Evolutionary conservation across 352 stramenopile genomes (phyloP), one percentile per base, ranked within the genome.

Genomic region (Phytophthora pistaciae): DNA sequence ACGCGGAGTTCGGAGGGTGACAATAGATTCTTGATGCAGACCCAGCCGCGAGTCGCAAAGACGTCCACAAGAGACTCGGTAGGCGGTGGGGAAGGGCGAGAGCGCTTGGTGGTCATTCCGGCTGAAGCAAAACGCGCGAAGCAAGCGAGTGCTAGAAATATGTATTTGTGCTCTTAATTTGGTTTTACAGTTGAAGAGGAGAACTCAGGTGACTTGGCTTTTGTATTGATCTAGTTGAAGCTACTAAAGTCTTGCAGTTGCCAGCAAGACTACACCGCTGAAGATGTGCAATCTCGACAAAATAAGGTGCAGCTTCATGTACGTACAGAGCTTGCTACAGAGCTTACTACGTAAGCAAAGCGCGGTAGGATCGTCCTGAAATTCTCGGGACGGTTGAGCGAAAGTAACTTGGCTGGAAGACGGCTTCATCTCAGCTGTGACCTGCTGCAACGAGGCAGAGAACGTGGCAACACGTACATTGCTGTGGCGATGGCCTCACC

Each of bases 1-100:
- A 78, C 62, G 5, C 23, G 27, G 5, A 92, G 70, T 57, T 90
- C 84, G 0, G 79, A 66, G 0, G 9, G 49, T 0, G 79, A 80
- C 42, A 92, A 59, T 40, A 90, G 58, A 53, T 66, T 66, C 33
- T 53, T 73, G 5, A 87, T 29, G 5, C 25, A 49, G 2, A 75
- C 50, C 74, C 74, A 80, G 10, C 74, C 74, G 29, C 23, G 68
- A 50, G 11, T 53, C 27, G 40, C 48, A 54, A 80, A 80, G 13
- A 21, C n/a, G 29, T 66, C 44, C 14, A 74, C 23, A 21, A 50
- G 42, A 13, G 14, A 11, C 14, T 50, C 13, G 11, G 42, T 31
- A 16, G 60, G 42, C 9, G 64, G 42, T 9, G 27, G 7, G 21
- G 42, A 50, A 2, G 11, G 49, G 21, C 53, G 53, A 59, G 52